Conservation (phyloP, 108 stramenopile genomes). For the Skeletonema costatum region DNA sequence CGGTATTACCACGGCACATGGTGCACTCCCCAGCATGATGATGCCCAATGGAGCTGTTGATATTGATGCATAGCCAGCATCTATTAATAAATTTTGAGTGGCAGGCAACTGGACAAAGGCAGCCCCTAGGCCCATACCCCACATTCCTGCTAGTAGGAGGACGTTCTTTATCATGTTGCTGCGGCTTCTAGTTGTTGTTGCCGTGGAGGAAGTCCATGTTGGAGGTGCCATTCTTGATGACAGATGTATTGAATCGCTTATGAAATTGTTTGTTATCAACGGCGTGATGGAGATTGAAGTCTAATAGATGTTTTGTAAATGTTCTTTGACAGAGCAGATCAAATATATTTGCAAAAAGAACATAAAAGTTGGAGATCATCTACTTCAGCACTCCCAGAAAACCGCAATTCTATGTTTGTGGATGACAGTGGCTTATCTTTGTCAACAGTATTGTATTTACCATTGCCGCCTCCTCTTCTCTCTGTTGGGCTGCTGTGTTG, state of each 20-base stretch:
- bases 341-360: too few relatives aligned
- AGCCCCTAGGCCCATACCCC: neutral
- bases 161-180: neutral
- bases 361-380: too few relatives aligned
- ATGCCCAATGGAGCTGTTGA: neutral
- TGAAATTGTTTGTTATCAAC: too few relatives aligned
- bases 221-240: neutral
- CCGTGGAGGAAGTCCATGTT: neutral
- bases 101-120: neutral
- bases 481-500: too few relatives aligned
- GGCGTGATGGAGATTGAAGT: too few relatives aligned
- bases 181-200: neutral
- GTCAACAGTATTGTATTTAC: too few relatives aligned
- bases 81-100: neutral
- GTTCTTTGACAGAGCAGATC: too few relatives aligned
- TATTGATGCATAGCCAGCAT: neutral
- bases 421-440: too few relatives aligned
- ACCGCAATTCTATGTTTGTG: too few relatives aligned
- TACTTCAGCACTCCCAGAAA: too few relatives aligned
- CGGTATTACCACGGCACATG: neutral
- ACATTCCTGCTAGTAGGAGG: neutral
- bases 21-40: neutral
- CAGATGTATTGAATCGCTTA: neutral
- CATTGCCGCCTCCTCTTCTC: too few relatives aligned
- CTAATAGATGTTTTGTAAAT: too few relatives aligned